phyloP scores from a whole-genome alignment of 495 filamentous ascomycete species.

The Choiromyces venosus region DNA sequence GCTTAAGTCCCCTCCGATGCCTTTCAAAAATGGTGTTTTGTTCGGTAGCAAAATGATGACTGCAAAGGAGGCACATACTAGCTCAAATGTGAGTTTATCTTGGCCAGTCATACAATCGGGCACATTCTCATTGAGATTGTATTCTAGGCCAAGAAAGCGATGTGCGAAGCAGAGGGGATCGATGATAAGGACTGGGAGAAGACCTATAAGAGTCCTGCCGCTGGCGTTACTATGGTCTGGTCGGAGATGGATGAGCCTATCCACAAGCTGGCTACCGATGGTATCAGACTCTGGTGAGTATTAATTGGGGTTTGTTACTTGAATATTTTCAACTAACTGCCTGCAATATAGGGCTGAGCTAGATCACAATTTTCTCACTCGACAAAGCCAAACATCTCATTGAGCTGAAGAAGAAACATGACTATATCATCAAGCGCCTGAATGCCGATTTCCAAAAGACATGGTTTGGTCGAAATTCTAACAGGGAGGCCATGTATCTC shows the following conservation, averaged over 20 bases:
- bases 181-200: conserved; percentile 91
- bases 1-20: conserved; percentile 89
- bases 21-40: conserved; percentile 81
- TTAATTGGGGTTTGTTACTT: no score
- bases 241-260: conserved; percentile 99
- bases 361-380: conserved; percentile 93
- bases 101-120: no score
- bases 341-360: conserved; percentile 79
- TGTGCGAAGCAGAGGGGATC: conserved; percentile 83
- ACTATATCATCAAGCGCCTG: conserved; percentile 95
- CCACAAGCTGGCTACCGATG: conserved; percentile 92
- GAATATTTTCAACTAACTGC: no score
- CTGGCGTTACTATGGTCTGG: conserved; percentile 90
- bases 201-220: conserved; percentile 85
- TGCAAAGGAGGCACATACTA: conserved; percentile 90
- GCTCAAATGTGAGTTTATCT: conserved; percentile 52
- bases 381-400: conserved; percentile 89
- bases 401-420: conserved; percentile 83
- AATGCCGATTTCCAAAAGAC: conserved; percentile 98
- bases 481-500: conserved; percentile 80
- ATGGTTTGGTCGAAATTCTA: conserved; percentile 89
- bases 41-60: conserved; percentile 93
- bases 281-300: conserved; percentile 75
- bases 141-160: conserved; percentile 77
- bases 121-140: conserved; percentile 13